Base-by-base conservation (phyloP, 176 grass and related monocot species). In the Musa itinerans region DNA sequence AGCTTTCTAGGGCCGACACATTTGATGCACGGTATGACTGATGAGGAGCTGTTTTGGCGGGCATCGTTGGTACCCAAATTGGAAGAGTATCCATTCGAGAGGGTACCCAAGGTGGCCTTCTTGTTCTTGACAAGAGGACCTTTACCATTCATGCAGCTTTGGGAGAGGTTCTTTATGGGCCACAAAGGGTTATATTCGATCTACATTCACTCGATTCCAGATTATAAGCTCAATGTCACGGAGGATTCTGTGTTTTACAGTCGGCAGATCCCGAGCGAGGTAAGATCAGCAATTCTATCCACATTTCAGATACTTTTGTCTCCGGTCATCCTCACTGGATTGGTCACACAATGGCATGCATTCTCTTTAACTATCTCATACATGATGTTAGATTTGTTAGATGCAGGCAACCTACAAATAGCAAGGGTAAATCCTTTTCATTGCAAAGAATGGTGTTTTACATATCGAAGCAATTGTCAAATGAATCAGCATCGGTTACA, bases 91-190 rank as follows among this genome's bases (percentile, higher is more conserved):
- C 70, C 70, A 0, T 72, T 53, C n/a, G 70, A 72, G 9, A 72
- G 70, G 70, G 70, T 72, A 17, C 70, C 70, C 17, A 72, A 72
- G 70, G 70, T 72, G 70, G 70, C 70, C 50, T 72, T 72, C 34
- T 24, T 74, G 53, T 74, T 74, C 54, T 17, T 74, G 72, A 74
- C 72, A 16, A 54, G 72, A 25, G 72, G 72, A 15, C 72, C 72
- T 55, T 14, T 74, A 52, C 72, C 72, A 17, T 58, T 74, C 8
- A 15, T 16, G 10, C 72, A 54, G 14, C 72, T 74, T 11, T 74
- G 72, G 72, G 72, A 74, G 23, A 74, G 25, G 53, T 74, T 74
- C 72, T 74, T 74, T 22, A 74, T 10, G 6, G 72, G 53, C 15
- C 72, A 74, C 23, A 10, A 74, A 19, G 72, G 72, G 21, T n/a